Conservation (phyloP, 352 stramenopile species). For the Phytopythium litorale region DNA sequence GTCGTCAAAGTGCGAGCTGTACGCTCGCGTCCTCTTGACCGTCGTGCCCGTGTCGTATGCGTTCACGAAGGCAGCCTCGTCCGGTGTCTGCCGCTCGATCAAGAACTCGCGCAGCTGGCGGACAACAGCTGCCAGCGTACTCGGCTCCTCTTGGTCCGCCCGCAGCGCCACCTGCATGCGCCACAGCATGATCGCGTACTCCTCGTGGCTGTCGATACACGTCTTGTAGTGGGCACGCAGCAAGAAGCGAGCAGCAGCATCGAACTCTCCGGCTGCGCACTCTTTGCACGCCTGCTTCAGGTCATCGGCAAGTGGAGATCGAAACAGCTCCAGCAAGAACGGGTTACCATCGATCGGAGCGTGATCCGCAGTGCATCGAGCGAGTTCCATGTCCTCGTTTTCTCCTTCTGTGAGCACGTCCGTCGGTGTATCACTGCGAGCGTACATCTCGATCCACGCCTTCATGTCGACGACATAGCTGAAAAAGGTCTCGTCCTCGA, state of each 20-base stretch:
- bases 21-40: neutral
- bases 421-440: neutral
- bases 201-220: constrained; percentile 38
- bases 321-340: constrained; percentile 6
- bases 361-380: neutral
- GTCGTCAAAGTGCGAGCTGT: constrained; percentile 10
- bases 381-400: neutral
- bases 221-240: constrained; percentile 55
- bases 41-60: neutral
- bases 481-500: constrained; percentile 38
- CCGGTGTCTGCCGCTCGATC: constrained; percentile 16
- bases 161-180: constrained; percentile 29
- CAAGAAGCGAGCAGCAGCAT: constrained; percentile 21
- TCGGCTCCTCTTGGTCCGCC: neutral
- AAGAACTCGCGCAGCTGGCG: constrained; percentile 23
- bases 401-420: neutral
- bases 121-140: constrained; percentile 3
- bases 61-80: constrained; percentile 13
- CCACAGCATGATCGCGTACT: constrained; percentile 45
- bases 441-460: constrained; percentile 4
- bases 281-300: constrained; percentile 1
- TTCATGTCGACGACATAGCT: constrained; percentile 22
- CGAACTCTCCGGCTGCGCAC: constrained; percentile 12
- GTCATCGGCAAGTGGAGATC: constrained; percentile 13
- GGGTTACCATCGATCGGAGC: neutral